These are phyloP conservation scores for Parasitella parasitica DNA, from an alignment of 371 early-diverging fungal species.

Conservation along the genomic window DNA sequence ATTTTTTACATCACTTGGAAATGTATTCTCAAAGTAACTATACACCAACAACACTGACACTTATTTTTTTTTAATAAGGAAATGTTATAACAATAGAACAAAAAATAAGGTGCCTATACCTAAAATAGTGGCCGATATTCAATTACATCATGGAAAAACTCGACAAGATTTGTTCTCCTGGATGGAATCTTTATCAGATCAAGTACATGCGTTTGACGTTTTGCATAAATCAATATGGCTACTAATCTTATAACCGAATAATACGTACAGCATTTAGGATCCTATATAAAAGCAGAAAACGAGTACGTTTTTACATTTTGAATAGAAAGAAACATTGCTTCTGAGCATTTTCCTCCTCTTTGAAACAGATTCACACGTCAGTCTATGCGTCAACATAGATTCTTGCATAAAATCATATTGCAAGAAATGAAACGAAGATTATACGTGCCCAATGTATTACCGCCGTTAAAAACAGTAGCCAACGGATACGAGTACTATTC, in stretches of 20 bases:
- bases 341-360: neutral
- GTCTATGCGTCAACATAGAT: conserved; percentile 29
- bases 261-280: conserved; percentile 36
- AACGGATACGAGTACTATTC: conserved; percentile 68
- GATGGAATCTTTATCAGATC: conserved; percentile 57
- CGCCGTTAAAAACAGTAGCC: conserved; percentile 54
- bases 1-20: conserved; percentile 10
- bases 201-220: conserved; percentile 31
- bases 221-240: neutral
- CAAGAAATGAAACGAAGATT: conserved; percentile 61
- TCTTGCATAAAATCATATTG: conserved; percentile 35
- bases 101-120: conserved; percentile 38
- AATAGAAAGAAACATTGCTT: neutral
- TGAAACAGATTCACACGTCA: conserved; percentile 26
- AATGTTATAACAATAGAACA: conserved; percentile 4
- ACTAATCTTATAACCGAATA: neutral
- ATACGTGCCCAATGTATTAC: conserved; percentile 40
- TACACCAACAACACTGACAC: neutral
- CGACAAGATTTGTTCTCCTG: conserved; percentile 58
- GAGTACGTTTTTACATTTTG: conserved; percentile 30
- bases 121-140: conserved; percentile 36
- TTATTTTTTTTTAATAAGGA: neutral
- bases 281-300: conserved; percentile 60
- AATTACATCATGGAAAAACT: conserved; percentile 43
- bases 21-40: conserved; percentile 15